These are phyloP conservation scores for Irpex sp. DNA, from an alignment of 1,284 basidiomycete species.

Conservation along the genomic window DNA sequence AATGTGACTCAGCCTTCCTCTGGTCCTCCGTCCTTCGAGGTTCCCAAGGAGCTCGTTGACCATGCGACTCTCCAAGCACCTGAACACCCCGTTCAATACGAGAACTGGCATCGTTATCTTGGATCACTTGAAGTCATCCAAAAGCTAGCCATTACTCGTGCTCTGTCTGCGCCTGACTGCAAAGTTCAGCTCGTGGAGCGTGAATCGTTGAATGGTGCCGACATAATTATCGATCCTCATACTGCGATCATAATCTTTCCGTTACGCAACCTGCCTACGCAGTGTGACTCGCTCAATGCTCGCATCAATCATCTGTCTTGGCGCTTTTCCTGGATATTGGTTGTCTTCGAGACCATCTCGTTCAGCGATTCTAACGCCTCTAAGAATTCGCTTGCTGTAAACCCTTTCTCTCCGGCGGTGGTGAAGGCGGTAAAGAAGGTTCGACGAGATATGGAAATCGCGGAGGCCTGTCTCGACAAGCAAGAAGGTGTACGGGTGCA, in stretches of 20 bases:
- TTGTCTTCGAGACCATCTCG: constrained; percentile 67
- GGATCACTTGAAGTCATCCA: constrained; percentile 66
- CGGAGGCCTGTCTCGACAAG: constrained; percentile 52
- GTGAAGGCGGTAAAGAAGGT: constrained; percentile 64
- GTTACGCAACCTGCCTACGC: constrained; percentile 53
- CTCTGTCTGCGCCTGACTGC: constrained; percentile 40
- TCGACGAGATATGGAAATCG: constrained; percentile 53
- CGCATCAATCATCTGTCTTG: constrained; percentile 49
- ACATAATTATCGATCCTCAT: constrained; percentile 56
- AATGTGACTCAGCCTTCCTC: neutral
- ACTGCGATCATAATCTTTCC: constrained; percentile 53
- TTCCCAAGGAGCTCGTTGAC: constrained; percentile 44
- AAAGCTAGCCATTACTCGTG: constrained; percentile 52
- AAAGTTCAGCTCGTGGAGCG: constrained; percentile 60
- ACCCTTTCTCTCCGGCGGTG: constrained; percentile 56
- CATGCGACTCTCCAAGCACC: constrained; percentile 45
- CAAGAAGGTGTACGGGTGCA: constrained; percentile 35
- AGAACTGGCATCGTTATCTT: constrained; percentile 57
- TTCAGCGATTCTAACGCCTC: constrained; percentile 31
- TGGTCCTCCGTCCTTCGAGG: constrained; percentile 1
- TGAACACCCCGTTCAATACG: constrained; percentile 27
- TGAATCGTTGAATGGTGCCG: constrained; percentile 46
- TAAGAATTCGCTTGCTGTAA: constrained; percentile 12
- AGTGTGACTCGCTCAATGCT: constrained; percentile 37
- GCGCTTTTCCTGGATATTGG: constrained; percentile 49